phyloP scores from a whole-genome alignment of 2,329 filamentous ascomycete genomes.

The Triangularia verruculosa region DNA sequence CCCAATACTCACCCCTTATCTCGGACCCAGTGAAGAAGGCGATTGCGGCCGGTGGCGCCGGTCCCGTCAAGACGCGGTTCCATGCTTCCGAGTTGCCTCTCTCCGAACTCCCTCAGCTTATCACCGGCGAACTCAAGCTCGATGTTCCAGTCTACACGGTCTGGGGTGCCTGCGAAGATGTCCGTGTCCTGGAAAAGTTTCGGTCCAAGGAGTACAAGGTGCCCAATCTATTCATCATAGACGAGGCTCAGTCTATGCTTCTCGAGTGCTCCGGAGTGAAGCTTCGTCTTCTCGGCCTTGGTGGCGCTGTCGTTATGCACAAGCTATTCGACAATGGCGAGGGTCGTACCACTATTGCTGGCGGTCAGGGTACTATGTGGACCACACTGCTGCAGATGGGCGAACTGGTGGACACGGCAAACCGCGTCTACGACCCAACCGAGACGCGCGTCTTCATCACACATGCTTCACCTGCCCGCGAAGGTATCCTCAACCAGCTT shows the following conservation, averaged over 20 bases:
- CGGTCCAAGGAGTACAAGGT: constrained; percentile 97
- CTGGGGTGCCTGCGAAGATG: constrained; percentile 98
- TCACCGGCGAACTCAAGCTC: constrained; percentile 83
- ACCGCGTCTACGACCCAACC: constrained; percentile 96
- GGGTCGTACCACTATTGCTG: constrained; percentile 94
- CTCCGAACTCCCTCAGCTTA: constrained; percentile 85
- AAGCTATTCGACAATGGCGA: constrained; percentile 99
- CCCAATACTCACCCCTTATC: constrained; percentile 95
- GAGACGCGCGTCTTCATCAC: constrained; percentile 97
- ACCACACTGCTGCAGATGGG: constrained; percentile 97
- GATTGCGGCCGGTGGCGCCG: constrained; percentile 63
- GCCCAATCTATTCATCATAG: constrained; percentile 94
- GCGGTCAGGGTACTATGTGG: constrained; percentile 99
- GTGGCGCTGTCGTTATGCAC: constrained; percentile 98
- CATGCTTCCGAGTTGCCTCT: constrained; percentile 78
- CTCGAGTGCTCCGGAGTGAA: constrained; percentile 95
- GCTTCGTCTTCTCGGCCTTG: constrained; percentile 86
- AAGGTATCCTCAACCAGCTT: constrained; percentile 95
- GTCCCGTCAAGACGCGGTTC: constrained; percentile 84
- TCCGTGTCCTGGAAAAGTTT: constrained; percentile 95
- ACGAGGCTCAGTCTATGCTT: constrained; percentile 93
- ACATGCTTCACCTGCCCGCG: constrained; percentile 91
- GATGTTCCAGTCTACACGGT: constrained; percentile 98
- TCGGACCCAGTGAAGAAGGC: constrained; percentile 70
- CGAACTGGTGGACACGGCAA: constrained; percentile 94